phyloP scores from a whole-genome alignment of 768 basidiomycete genomes.

The Lentinula lateritia region DNA sequence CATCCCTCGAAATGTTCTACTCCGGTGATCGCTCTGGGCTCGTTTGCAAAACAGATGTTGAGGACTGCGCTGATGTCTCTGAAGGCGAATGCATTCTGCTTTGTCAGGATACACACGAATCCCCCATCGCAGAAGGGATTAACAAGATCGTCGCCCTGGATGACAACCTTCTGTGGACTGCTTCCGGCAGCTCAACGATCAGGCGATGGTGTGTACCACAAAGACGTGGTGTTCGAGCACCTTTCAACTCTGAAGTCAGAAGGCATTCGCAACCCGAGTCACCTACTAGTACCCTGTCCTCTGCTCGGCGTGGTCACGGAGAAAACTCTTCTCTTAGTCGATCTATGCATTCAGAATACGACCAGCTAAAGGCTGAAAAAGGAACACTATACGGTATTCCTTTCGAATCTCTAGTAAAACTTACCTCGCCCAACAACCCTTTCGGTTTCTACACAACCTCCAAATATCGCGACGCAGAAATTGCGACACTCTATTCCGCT shows the following conservation, averaged over 20 bases:
- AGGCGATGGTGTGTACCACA: constrained; percentile 75
- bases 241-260: not conserved
- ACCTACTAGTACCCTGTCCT: not conserved
- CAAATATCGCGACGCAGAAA: constrained; percentile 63
- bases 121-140: constrained; percentile 54
- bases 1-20: constrained; percentile 83
- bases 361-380: constrained; percentile 20
- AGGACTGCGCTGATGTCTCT: constrained; percentile 70
- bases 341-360: constrained; percentile 31
- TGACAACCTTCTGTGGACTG: constrained; percentile 86
- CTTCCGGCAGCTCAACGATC: constrained; percentile 76
- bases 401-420: constrained; percentile 61
- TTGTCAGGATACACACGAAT: constrained; percentile 56
- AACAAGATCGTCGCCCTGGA: constrained; percentile 81
- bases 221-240: constrained; percentile 30
- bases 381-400: constrained; percentile 57
- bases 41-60: constrained; percentile 88
- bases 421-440: constrained; percentile 63
- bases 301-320: not conserved
- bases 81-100: constrained; percentile 89
- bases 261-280: not conserved
- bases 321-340: constrained; percentile 21
- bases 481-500: constrained; percentile 83
- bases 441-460: constrained; percentile 38
- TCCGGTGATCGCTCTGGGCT: constrained; percentile 91